phyloP scores from a whole-genome alignment of 75 land plant species.

The Pinus taeda region DNA sequence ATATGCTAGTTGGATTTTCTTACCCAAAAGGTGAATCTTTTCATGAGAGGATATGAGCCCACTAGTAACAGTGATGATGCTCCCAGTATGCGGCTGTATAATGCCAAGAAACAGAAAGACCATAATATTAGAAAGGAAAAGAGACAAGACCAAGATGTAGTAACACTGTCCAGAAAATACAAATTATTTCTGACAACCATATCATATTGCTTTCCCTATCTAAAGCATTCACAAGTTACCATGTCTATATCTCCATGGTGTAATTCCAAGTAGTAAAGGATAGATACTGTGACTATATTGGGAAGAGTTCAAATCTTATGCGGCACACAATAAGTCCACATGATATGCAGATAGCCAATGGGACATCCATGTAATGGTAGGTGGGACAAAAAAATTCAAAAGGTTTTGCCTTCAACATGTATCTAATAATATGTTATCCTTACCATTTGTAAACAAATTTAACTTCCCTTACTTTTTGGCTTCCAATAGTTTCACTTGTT shows the following conservation, averaged over 20 bases:
- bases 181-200: background rate
- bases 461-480: no score
- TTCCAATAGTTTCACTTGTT: no score
- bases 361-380: no score
- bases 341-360: no score
- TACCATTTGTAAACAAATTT: no score
- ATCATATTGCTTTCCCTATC: background rate
- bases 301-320: no score
- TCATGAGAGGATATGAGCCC: slow-evolving; percentile 95
- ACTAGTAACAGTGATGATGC: slow-evolving; percentile 93
- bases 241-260: background rate
- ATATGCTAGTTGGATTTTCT: background rate
- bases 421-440: no score
- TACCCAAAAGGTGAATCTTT: slow-evolving; percentile 98
- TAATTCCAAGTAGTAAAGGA: slow-evolving; percentile 1
- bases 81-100: slow-evolving; percentile 78
- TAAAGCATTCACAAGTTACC: background rate
- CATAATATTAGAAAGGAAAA: background rate
- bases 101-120: background rate
- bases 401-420: no score
- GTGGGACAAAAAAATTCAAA: no score
- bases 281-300: background rate
- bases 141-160: no score
- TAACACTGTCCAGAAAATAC: background rate
- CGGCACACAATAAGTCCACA: no score